Conservation (phyloP, 1,139 yeast species). For the Wickerhamomyces sp. region DNA sequence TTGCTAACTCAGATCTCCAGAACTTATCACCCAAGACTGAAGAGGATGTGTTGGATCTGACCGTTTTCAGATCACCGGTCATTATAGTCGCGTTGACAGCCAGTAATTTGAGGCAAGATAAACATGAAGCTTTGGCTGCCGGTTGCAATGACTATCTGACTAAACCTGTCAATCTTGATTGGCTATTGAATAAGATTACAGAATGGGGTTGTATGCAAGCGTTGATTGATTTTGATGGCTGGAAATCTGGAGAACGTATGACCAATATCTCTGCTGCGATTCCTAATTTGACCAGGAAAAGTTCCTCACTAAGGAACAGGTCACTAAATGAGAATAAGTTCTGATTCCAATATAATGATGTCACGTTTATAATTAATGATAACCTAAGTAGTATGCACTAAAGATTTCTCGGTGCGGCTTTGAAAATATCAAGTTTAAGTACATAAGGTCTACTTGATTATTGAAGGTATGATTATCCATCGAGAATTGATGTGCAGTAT, state of each 20-base stretch:
- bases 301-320: neutral
- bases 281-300: constrained; percentile 12
- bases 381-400: no score
- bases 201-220: constrained; percentile 99
- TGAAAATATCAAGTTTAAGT: no score
- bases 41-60: constrained; percentile 43
- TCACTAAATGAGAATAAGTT: neutral
- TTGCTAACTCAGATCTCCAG: constrained; percentile 39
- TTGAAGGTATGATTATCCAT: no score
- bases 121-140: constrained; percentile 87
- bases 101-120: constrained; percentile 79
- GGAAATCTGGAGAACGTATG: constrained; percentile 51
- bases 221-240: constrained; percentile 89
- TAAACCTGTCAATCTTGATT: constrained; percentile 91
- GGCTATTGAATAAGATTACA: constrained; percentile 91
- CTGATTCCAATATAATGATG: no score
- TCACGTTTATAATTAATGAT: neutral
- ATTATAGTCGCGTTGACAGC: constrained; percentile 96
- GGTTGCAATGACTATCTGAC: constrained; percentile 96
- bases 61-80: constrained; percentile 78
- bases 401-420: no score
- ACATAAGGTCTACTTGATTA: no score
- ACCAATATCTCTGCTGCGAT: constrained; percentile 18
- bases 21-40: constrained; percentile 13
- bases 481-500: no score